A percentile compares a stretch with the other conserved stretches of the same genome.
phyloP scores from a whole-genome alignment of 345 rosid genomes.

The Euphorbia peplus region DNA sequence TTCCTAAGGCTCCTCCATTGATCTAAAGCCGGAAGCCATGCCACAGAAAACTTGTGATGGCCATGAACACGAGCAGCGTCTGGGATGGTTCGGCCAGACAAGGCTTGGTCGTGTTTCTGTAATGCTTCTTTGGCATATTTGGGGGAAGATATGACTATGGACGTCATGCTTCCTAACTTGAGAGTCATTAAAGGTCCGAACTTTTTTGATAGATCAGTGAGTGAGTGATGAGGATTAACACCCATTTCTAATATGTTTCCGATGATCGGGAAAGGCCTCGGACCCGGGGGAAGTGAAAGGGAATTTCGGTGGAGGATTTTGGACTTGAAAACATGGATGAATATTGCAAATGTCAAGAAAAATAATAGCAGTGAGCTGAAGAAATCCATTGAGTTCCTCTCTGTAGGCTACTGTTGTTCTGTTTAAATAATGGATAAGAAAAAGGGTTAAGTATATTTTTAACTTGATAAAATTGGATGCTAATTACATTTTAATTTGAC shows the following conservation, averaged over 20 bases:
- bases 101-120: conserved; percentile 7
- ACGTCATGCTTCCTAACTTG: neutral
- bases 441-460: too few relatives aligned
- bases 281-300: neutral
- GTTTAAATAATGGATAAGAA: too few relatives aligned
- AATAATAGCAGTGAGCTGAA: neutral
- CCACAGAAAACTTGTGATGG: neutral
- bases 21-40: neutral
- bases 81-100: neutral
- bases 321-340: neutral
- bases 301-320: neutral
- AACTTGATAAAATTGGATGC: too few relatives aligned
- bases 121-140: conserved; percentile 6
- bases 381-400: too few relatives aligned
- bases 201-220: conserved; percentile 1
- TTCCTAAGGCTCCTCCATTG: conserved; percentile 19
- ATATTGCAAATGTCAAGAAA: neutral
- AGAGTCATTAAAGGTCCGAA: conserved; percentile 17
- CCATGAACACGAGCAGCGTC: neutral
- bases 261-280: neutral
- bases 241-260: conserved; percentile 1
- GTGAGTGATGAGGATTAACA: neutral
- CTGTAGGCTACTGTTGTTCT: too few relatives aligned
- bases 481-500: too few relatives aligned
- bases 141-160: neutral